A percentile compares a stretch with the other conserved stretches of the same genome.
phyloP scores from a whole-genome alignment of 75 land plant species.

The Pinus albicaulis region DNA sequence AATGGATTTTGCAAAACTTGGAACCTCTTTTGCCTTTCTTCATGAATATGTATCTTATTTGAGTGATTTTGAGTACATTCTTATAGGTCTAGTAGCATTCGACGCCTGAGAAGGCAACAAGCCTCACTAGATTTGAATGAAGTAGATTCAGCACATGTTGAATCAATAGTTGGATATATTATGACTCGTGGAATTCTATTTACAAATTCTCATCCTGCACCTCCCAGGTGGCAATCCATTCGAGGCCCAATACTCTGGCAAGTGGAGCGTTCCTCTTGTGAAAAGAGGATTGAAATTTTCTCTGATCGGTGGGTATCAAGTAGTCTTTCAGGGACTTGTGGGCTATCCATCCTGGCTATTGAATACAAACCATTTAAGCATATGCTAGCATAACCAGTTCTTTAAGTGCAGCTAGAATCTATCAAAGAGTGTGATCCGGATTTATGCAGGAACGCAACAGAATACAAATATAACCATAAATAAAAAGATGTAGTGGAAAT shows the following conservation, averaged over 20 bases:
- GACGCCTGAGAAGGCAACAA: neutral
- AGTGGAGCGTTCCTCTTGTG: constrained; percentile 52
- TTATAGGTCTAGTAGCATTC: constrained; percentile 17
- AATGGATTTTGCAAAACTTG: too few species aligned
- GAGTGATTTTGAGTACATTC: constrained; percentile 75
- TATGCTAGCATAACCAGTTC: constrained; percentile 27
- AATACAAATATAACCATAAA: too few species aligned
- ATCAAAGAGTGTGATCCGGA: neutral
- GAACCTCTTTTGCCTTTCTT: too few species aligned
- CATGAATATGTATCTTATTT: constrained; percentile 37
- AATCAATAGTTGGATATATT: constrained; percentile 73
- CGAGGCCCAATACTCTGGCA: constrained; percentile 87
- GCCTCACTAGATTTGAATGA: constrained; percentile 14
- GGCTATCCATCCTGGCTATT: constrained; percentile 26
- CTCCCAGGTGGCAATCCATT: constrained; percentile 85
- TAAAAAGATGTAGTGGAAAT: too few species aligned
- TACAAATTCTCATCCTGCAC: constrained; percentile 69
- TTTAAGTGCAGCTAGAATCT: constrained; percentile 1
- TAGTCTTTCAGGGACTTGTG: neutral
- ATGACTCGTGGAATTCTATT: constrained; percentile 87
- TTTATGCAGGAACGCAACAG: too few species aligned
- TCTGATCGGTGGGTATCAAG: constrained; percentile 4
- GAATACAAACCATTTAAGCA: constrained; percentile 32
- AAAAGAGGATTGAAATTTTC: constrained; percentile 50
- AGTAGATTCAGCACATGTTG: constrained; percentile 42